Evolutionary conservation across 352 stramenopile genomes (phyloP), one percentile per base, ranked within the genome.

Genomic region (Phytophthora citricola): DNA sequence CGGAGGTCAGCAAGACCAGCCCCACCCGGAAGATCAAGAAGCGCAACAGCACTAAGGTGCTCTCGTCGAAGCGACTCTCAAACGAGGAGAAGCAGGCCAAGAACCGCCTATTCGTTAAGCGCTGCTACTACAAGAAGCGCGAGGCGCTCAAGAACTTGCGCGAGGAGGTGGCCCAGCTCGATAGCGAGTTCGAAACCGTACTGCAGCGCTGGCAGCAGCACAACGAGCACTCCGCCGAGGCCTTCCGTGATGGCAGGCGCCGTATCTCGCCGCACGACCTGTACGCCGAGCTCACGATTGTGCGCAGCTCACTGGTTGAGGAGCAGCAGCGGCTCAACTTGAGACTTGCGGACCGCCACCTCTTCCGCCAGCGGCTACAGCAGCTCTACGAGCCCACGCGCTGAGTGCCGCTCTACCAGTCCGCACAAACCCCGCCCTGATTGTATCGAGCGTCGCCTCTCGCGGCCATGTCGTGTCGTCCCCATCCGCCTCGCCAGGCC

Each of bases 111-210:
- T 85, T 90, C 66, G 84, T 90, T 66, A 90, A 90, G 69, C 78
- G 81, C 26, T 90, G 81, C 69, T 92, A 92, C 82, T 92, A 92
- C 78, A 90, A 90, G 66, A 90, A 90, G 53, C 77, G 83, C 32
- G 73, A 81, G 52, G 60, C 69, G 38, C 73, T 81, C 29, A 78
- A 78, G 49, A 74, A 54, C 51, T 56, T 81, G 58, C 73, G 73
- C 54, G 73, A 81, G 22, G 61, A 81, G 51, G 73, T 81, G 46
- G 58, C 58, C 34, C 40, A 78, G 52, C 69, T 81, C 24, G 73
- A 81, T 55, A 26, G 36, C 44, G 54, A 81, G 58, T 81, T 81
- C 56, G 34, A 66, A 36, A 44, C 43, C 17, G 73, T 81, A 29
- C 50, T 81, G n/a, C 54, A 67, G 22, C 31, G 31, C 45, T 81